Base-by-base conservation (phyloP, 1,139 yeast species). In the Saccharomyces hybrid region DNA sequence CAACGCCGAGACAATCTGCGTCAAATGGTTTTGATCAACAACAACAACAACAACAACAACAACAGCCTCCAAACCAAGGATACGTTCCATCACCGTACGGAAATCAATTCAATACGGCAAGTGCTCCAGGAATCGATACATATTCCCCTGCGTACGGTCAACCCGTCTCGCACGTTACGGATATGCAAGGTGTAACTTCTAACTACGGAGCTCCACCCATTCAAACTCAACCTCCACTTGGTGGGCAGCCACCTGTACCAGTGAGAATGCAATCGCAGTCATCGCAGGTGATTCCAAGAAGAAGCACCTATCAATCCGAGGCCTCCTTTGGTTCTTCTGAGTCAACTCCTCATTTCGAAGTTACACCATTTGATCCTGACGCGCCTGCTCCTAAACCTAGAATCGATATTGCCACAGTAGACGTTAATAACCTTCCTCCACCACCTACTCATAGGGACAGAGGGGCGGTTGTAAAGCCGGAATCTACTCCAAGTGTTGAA, bases 381-480 rank as follows among this genome's bases (percentile, higher is more conserved):
- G 61, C 60, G 32, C 55, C 60, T 27, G 57, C 51, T 27, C 56
- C 58, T n/a, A 48, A 49, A 6, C 53, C 54, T 5, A 60, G 53
- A 44, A 23, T 54, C 0, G 53, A 53, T 2, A 53, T 63, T 4
- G 54, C 59, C 2, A 38, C 51, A n/a, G 51, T 59, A 1, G 69
- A 64, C 52, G 29, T 62, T 1, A 46, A 55, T 5, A 48, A 48
- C n/a, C 46, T 66, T 14, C 62, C 68, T 5, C 67, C 69, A 9
- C 70, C 70, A 3, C 71, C 71, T 7, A 57, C 58, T 5, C 70
- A 65, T 51, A 60, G 54, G 26, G 67, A 59, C 52, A 60, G 66
- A 42, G 54, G 57, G n/a, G 49, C 50, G 4, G 14, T 11, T n/a
- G 11, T 19, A n/a, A 14, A 46, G 13, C 49, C 34, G 14, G 48